Conservation (phyloP, 2,329 filamentous ascomycete species). For the Monosporascus cannonballus region DNA sequence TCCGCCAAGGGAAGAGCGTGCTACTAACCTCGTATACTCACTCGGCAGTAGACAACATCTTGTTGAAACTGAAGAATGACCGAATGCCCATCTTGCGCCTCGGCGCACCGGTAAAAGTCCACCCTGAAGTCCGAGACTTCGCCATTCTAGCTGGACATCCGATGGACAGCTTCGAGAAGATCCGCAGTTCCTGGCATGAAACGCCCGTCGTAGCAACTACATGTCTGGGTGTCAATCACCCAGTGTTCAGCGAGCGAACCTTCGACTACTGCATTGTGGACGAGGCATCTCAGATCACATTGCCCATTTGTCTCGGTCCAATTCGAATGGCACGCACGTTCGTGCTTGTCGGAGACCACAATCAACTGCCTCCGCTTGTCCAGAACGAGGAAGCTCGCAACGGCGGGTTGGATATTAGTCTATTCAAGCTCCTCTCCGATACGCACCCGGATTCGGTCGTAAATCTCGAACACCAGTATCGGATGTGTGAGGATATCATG, state of each 20-base stretch:
- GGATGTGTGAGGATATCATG: slow-evolving; percentile 98
- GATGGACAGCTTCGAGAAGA: slow-evolving; percentile 73
- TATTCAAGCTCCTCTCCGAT: slow-evolving; percentile 92
- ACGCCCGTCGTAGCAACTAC: slow-evolving; percentile 91
- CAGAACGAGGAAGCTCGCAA: slow-evolving; percentile 82
- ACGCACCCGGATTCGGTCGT: slow-evolving; percentile 81
- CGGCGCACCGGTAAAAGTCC: slow-evolving; percentile 77
- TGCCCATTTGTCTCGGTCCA: slow-evolving; percentile 89
- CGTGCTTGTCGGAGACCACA: slow-evolving; percentile 93
- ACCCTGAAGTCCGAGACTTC: slow-evolving; percentile 81
- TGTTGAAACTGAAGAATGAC: slow-evolving; percentile 81
- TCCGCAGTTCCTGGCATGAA: slow-evolving; percentile 76
- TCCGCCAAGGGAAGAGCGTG: slow-evolving; percentile 85
- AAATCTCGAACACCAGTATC: slow-evolving; percentile 91
- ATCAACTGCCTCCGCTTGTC: slow-evolving; percentile 89
- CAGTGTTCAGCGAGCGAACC: slow-evolving; percentile 77
- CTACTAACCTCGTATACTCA: slow-evolving; percentile 94
- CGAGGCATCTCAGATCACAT: slow-evolving; percentile 93
- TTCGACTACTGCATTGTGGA: slow-evolving; percentile 99
- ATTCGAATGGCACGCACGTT: slow-evolving; percentile 91
- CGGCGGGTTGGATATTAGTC: slow-evolving; percentile 82
- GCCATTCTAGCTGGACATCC: slow-evolving; percentile 70
- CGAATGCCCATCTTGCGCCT: slow-evolving; percentile 77
- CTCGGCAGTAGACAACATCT: slow-evolving; percentile 95
- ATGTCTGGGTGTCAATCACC: slow-evolving; percentile 85